phyloP scores from a whole-genome alignment of 345 rosid species.

The Anacardium occidentale region DNA sequence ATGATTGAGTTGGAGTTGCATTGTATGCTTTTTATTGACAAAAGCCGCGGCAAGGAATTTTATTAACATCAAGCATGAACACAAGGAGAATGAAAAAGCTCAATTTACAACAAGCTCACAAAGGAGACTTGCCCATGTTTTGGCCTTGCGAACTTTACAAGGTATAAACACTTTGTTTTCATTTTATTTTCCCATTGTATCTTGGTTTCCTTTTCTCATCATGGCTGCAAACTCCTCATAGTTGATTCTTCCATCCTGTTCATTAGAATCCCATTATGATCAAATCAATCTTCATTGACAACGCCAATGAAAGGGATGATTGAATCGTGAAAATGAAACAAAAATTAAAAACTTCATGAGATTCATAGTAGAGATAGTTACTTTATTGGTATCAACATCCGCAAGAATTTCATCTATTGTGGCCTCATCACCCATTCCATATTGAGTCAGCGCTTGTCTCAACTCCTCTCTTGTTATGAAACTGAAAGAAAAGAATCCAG shows the following conservation, averaged over 20 bases:
- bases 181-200: constrained; percentile 21
- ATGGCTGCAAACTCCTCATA: constrained; percentile 67
- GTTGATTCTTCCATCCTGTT: constrained; percentile 72
- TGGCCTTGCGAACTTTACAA: not conserved
- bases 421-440: constrained; percentile 78
- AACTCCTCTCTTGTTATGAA: constrained; percentile 88
- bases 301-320: not conserved
- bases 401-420: constrained; percentile 69
- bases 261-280: not conserved
- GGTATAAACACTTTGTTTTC: not conserved
- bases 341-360: not conserved
- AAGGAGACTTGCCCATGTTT: not conserved
- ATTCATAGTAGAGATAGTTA: constrained; percentile 21
- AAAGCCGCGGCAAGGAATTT: not conserved
- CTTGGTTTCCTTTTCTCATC: constrained; percentile 68
- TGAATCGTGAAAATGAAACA: not conserved
- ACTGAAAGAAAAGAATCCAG: constrained; percentile 27
- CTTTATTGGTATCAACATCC: constrained; percentile 83
- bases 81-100: not conserved
- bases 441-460: constrained; percentile 60
- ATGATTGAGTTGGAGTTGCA: too few relatives aligned
- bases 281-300: not conserved
- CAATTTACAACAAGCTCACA: not conserved
- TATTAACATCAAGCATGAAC: not conserved
- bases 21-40: not conserved